Evolutionary conservation across 2,329 filamentous ascomycete species (phyloP), one percentile per base, ranked within the genome.

Genomic region (Ilyonectria robusta): DNA sequence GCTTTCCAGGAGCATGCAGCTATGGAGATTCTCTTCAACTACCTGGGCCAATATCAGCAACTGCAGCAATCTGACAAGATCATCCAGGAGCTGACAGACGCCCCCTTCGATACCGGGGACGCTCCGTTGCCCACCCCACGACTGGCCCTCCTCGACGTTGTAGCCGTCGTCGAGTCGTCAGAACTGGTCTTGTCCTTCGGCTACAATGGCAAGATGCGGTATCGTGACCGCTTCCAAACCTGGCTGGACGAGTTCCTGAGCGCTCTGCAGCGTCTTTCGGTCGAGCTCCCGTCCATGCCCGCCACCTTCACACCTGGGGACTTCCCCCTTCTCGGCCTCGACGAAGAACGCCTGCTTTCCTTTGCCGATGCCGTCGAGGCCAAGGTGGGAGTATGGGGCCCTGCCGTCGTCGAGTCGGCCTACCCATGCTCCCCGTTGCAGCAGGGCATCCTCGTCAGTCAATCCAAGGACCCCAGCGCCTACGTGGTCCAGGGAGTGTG

Each of bases 1-100:
- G 47, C 50, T 3, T 59, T 65, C 19, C 17, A 26, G 13, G 37
- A 59, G 6, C 55, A 65, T 55, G 48, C 40, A 8, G 15, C n/a
- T 3, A 67, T 71, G 63, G 70, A 72, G 37, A 17, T 71, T 21
- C 62, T 68, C 0, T 44, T 72, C 23, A 72, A 73, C 48, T 71
- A 71, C 15, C 53, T 68, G 2, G 71, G 71, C 4, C 46, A 35
- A 11, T 71, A 65, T 35, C 71, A 73, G 17, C 71, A 72, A 31
- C 40, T 58, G 23, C 21, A 58, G 55, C 40, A 58, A 29, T 47
- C 17, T 11, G 37, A 40, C 37, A 40, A 40, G 9, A n/a, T 40
- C 37, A 40, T 40, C 13, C 37, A 40, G 37, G 37, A 40, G 15
- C 37, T 40, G 37, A 17, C 37, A 15, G 37, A 40, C 13, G 37